Evolutionary conservation across 2,329 filamentous ascomycete genomes (phyloP), one percentile per base, ranked within the genome.

Genomic region (Fusarium tricinctum): DNA sequence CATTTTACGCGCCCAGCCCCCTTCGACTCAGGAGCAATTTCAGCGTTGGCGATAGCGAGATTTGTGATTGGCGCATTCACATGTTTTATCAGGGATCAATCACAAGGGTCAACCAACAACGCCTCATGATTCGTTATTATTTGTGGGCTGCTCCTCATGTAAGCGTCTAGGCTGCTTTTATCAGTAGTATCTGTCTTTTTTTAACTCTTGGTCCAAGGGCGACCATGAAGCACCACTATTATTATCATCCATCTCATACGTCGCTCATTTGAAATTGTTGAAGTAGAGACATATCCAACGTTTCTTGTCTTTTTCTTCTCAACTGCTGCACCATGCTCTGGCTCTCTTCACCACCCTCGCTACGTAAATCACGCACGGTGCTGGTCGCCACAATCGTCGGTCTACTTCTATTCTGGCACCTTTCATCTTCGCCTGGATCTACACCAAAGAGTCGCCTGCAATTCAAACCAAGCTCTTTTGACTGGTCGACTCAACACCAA

Each of bases 401-500:
- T 14, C 10, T 33, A 10, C 26, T 65, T 14, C 12, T 63, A 5
- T 32, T 63, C 14, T 55, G 59, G 59, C 59, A 63, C 13, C 9
- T 63, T 8, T 69, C 58, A 13, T 26, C 30, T 51, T 61, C 53
- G 12, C 50, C 52, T 6, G 19, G 22, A 43, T 13, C 38, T 6
- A 6, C 39, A 17, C 48, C 48, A 14, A 39, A 12, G 17, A 60
- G 17, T 30, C 20, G 28, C 58, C 69, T 58, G 13, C n/a, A 47
- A 9, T 77, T 76, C 55, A 53, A 68, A 3, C 58, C 70, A 22
- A 75, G 75, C 47, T 69, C 72, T 17, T 74, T 78, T 57, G 72
- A 80, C 58, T 81, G 79, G 79, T 66, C 76, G 5, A 57, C 60
- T 1, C 66, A 73, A 3, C 58, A 51, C 14, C 69, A 75, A 26